Conservation (phyloP, 2,329 filamentous ascomycete genomes). For the Paecilomyces sp. region DNA sequence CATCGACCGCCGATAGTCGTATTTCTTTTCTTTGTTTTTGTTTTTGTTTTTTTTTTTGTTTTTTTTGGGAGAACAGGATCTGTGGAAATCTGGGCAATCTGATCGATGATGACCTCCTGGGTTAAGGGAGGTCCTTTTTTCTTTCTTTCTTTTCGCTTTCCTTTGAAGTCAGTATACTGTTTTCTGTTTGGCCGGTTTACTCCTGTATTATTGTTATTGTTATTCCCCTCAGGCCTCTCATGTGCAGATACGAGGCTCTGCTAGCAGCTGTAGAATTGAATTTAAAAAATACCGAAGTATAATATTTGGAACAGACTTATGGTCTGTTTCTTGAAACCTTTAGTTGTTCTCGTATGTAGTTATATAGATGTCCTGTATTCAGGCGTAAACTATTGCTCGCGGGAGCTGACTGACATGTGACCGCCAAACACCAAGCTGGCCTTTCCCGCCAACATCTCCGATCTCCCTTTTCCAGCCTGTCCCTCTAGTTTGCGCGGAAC, state of each 20-base stretch:
- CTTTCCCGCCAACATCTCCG: slow-evolving; percentile 9
- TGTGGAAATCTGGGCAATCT: slow-evolving; percentile 3
- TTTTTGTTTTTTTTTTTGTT: slow-evolving; percentile 6
- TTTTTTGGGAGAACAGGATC: background rate
- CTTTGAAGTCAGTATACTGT: background rate
- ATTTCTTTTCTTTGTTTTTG: slow-evolving; percentile 4
- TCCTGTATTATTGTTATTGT: background rate
- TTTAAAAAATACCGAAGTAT: background rate
- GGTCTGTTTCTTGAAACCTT: background rate
- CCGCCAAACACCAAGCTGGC: slow-evolving; percentile 21
- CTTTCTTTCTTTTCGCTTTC: background rate
- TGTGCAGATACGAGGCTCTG: background rate
- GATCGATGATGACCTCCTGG: background rate
- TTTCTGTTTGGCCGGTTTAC: slow-evolving; percentile 1
- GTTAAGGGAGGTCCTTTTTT: slow-evolving; percentile 8
- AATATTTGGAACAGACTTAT: background rate
- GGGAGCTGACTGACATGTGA: slow-evolving; percentile 11
- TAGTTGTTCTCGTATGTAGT: background rate
- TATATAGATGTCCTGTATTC: background rate
- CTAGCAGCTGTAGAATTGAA: background rate
- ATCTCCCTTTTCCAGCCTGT: background rate
- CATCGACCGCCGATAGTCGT: background rate
- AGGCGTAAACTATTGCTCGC: background rate
- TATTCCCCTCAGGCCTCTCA: background rate
- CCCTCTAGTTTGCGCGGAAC: background rate